phyloP scores from a whole-genome alignment of 1,284 basidiomycete species.

The Fomitopsis schrenkii region DNA sequence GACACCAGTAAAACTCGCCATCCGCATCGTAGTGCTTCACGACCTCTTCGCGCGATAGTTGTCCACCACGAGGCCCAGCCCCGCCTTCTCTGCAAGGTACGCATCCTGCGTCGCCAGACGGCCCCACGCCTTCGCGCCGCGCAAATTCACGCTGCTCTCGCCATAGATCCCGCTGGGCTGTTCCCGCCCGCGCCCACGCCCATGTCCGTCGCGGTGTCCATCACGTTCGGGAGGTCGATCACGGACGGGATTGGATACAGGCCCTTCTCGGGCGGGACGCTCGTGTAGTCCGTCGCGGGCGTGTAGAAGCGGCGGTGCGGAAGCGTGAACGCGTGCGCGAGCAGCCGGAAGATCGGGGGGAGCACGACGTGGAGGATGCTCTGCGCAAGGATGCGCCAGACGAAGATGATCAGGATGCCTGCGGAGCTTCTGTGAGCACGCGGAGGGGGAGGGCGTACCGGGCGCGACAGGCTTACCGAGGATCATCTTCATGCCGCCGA shows the following conservation, averaged over 20 bases:
- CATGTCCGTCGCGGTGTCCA: slow-evolving; percentile 34
- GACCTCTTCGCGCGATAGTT: slow-evolving; percentile 24
- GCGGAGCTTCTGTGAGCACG: neutral
- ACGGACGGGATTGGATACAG: slow-evolving; percentile 81
- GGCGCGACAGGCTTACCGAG: slow-evolving; percentile 36
- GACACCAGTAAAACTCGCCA: slow-evolving; percentile 44
- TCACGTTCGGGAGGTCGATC: slow-evolving; percentile 64
- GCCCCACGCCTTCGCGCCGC: slow-evolving; percentile 5
- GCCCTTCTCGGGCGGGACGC: slow-evolving; percentile 54
- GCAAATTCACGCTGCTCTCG: slow-evolving; percentile 12
- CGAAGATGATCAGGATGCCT: slow-evolving; percentile 70
- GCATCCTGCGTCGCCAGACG: slow-evolving; percentile 5
- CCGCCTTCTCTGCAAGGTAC: slow-evolving; percentile 27
- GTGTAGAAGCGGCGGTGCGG: slow-evolving; percentile 83
- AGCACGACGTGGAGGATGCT: slow-evolving; percentile 67
- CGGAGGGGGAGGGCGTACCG: neutral
- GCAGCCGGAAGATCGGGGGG: slow-evolving; percentile 77
- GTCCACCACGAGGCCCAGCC: slow-evolving; percentile 20
- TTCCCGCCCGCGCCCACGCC: slow-evolving; percentile 21
- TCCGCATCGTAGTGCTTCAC: slow-evolving; percentile 84
- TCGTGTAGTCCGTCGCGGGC: slow-evolving; percentile 82
- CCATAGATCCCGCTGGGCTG: slow-evolving; percentile 12
- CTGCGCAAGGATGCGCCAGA: slow-evolving; percentile 85
- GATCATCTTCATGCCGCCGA: slow-evolving; percentile 59
- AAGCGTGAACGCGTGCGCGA: slow-evolving; percentile 59